phyloP scores from a whole-genome alignment of 768 basidiomycete species.

The Dentipellis sp. region DNA sequence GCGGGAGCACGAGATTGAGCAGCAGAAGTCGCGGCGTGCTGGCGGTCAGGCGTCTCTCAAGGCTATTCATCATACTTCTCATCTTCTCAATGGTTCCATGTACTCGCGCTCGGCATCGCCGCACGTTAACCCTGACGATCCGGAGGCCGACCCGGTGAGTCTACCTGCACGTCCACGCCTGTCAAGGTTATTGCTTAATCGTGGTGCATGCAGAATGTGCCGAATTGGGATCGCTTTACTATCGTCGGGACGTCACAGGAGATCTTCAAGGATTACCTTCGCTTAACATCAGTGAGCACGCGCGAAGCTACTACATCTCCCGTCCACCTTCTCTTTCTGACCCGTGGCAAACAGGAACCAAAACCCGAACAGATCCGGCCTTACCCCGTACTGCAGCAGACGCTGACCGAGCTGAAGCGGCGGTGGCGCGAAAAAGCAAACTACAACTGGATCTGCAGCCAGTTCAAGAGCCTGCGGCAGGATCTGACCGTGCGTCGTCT shows the following conservation, averaged over 20 bases:
- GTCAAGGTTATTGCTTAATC: background rate
- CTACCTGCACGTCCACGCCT: slow-evolving; percentile 6
- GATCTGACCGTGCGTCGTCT: slow-evolving; percentile 80
- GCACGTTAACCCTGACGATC: slow-evolving; percentile 48
- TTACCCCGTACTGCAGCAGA: slow-evolving; percentile 72
- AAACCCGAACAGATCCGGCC: slow-evolving; percentile 93
- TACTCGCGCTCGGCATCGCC: slow-evolving; percentile 35
- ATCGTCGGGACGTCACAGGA: slow-evolving; percentile 88
- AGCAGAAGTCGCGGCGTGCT: slow-evolving; percentile 41
- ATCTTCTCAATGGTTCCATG: slow-evolving; percentile 37
- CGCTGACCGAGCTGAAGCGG: slow-evolving; percentile 76
- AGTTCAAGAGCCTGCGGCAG: slow-evolving; percentile 95
- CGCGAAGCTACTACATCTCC: background rate
- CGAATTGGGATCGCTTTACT: slow-evolving; percentile 93
- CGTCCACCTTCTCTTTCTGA: background rate
- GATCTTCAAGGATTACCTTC: slow-evolving; percentile 92
- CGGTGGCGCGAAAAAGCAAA: slow-evolving; percentile 74
- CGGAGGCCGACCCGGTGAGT: slow-evolving; percentile 65
- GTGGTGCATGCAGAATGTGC: slow-evolving; percentile 60
- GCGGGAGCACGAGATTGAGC: slow-evolving; percentile 81
- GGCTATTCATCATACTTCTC: slow-evolving; percentile 36
- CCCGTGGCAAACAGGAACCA: slow-evolving; percentile 60
- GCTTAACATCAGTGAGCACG: slow-evolving; percentile 72
- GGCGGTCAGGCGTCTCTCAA: slow-evolving; percentile 23
- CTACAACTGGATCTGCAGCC: slow-evolving; percentile 93